A percentile compares a stretch with the other conserved stretches of the same genome.
These are phyloP conservation scores for Triticum aestivum DNA, from an alignment of 176 grass and related monocot species.

Conservation along the genomic window IWGSC_CS_RefSeq_v2.1 NC_057801.1:440184080-440184579, in stretches of 20 bases:
- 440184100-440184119: not conserved
- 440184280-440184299: not conserved
- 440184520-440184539: not conserved
- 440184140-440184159: not conserved
- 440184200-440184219: not conserved
- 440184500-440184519: not conserved
- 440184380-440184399: not conserved
- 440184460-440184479: not conserved
- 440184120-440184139: no score
- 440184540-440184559: not conserved
- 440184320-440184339: constrained; percentile 5
- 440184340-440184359: not conserved
- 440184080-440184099: constrained; percentile 6
- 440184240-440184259: not conserved
- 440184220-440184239: no score
- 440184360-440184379: constrained; percentile 17
- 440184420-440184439: constrained; percentile 17
- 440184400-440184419: not conserved
- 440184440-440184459: not conserved
- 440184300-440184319: not conserved
- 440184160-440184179: no score
- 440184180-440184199: no score
- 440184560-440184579: not conserved
- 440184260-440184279: not conserved
- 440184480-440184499: not conserved